Conservation (phyloP, 495 filamentous ascomycete species). For the Neurospora pannonica region DNA sequence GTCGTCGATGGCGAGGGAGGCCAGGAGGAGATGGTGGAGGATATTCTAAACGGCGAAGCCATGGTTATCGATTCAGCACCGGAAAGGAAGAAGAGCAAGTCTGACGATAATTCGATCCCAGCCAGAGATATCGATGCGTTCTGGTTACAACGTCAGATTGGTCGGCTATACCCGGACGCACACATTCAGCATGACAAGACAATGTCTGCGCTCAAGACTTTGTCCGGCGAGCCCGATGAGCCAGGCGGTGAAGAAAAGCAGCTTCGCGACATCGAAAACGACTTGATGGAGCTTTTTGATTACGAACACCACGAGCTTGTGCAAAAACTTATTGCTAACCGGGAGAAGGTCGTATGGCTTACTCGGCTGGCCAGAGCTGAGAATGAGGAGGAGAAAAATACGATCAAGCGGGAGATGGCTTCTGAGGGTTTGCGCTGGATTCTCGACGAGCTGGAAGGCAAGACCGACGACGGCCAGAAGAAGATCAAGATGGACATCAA, state of each 20-base stretch:
- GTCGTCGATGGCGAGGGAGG: constrained; percentile 42
- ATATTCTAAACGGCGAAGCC: constrained; percentile 44
- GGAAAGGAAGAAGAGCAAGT: constrained; percentile 27
- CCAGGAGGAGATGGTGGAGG: constrained; percentile 36
- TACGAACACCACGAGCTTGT: constrained; percentile 94
- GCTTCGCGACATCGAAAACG: constrained; percentile 91
- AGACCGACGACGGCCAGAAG: constrained; percentile 45
- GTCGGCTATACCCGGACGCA: constrained; percentile 75
- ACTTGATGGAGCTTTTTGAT: constrained; percentile 95
- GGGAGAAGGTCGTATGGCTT: constrained; percentile 89
- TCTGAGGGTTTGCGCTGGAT: constrained; percentile 80
- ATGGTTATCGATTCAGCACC: constrained; percentile 68
- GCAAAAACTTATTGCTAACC: constrained; percentile 82
- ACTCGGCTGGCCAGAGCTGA: constrained; percentile 82
- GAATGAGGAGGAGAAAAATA: constrained; percentile 63
- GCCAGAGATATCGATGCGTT: constrained; percentile 91
- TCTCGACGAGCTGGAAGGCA: constrained; percentile 68
- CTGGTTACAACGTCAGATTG: constrained; percentile 93
- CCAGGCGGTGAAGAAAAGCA: constrained; percentile 61
- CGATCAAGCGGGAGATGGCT: constrained; percentile 81
- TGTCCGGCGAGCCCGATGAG: constrained; percentile 68
- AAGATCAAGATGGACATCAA: constrained; percentile 71
- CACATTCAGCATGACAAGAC: constrained; percentile 89
- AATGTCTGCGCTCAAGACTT: constrained; percentile 64
- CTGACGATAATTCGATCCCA: constrained; percentile 51